Base-by-base conservation (phyloP, 164 flowering plant species). In the Buxus sempervirens region DNA sequence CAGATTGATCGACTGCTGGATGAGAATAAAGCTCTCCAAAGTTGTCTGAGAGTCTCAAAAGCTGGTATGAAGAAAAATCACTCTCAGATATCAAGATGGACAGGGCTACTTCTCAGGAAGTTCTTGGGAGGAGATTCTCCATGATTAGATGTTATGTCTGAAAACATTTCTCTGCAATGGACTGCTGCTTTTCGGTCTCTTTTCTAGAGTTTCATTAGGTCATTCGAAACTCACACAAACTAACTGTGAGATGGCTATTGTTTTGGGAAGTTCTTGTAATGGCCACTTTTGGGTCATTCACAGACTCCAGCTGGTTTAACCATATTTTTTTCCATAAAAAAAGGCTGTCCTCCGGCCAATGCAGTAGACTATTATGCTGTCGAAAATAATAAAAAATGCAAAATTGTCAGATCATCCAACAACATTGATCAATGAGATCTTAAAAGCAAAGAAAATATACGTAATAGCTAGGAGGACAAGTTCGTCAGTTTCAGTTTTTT, bases 21-120 rank as follows among this genome's bases (percentile, higher is more conserved):
- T 21, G 84, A 82, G 75, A 86, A 81, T 59, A 76, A 12, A 63
- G 70, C 69, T 38, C 78, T 79, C 66, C 75, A 74, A 66, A 67
- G 58, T 24, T 36, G 65, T 32, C 53, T 75, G 53, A 56, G 38
- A 38, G 53, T 60, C 59, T 70, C 72, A 13, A 72, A 53, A 9
- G 67, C 51, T 66, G 64, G 53, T 32, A 42, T 22, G 69, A 82
- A 79, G 71, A 70, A 64, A 57, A 65, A 68, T 25, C 54, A 38
- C 38, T 72, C 76, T 63, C 75, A 62, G 49, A 42, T 66, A 15
- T 70, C 77, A 21, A 70, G 64, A 68, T 28, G 68, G 54, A 81
- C 68, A 70, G 62, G 45, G 45, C 16, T 71, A 41, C 0, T 77
- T 60, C 67, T 64, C 15, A 54, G 65, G 14, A 75, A 73, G 73